A percentile compares a stretch with the other conserved stretches of the same genome.
Evolutionary conservation across 2,329 filamentous ascomycete genomes (phyloP).

Genomic region (Diaporthe amygdali): DNA sequence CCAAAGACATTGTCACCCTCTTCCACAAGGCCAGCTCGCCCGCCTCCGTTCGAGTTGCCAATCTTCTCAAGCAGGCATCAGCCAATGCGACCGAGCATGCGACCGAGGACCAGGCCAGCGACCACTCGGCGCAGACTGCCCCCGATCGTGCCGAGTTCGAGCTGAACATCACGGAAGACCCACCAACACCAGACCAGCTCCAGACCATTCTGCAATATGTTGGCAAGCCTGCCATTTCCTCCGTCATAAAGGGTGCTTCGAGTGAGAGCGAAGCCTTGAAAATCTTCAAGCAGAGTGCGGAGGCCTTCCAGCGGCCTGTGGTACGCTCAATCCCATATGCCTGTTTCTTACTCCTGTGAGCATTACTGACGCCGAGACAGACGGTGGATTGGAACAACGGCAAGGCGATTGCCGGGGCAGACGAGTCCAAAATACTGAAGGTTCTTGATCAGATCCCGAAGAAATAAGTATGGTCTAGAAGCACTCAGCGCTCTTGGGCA

Average conservation of each 20-base stretch:
- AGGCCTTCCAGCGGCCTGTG: constrained; percentile 76
- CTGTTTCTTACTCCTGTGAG: background rate
- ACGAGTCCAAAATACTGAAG: constrained; percentile 88
- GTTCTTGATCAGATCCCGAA: constrained; percentile 65
- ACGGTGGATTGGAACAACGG: constrained; percentile 95
- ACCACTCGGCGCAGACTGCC: constrained; percentile 65
- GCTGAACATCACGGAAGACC: constrained; percentile 56
- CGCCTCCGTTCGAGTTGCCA: constrained; percentile 74
- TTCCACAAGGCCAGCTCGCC: constrained; percentile 85
- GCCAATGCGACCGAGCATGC: constrained; percentile 70
- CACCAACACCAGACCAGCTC: constrained; percentile 64
- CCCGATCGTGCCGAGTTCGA: constrained; percentile 73
- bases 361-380: constrained; percentile 40
- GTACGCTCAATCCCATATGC: constrained; percentile 54
- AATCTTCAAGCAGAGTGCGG: constrained; percentile 72
- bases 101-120: constrained; percentile 76
- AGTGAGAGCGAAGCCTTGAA: constrained; percentile 79
- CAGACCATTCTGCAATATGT: constrained; percentile 52
- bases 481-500: background rate
- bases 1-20: constrained; percentile 90
- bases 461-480: constrained; percentile 19
- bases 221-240: constrained; percentile 62
- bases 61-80: constrained; percentile 80
- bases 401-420: constrained; percentile 76
- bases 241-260: constrained; percentile 75